phyloP scores from a whole-genome alignment of 306 rosid genomes.

The Rosa persica region DNA sequence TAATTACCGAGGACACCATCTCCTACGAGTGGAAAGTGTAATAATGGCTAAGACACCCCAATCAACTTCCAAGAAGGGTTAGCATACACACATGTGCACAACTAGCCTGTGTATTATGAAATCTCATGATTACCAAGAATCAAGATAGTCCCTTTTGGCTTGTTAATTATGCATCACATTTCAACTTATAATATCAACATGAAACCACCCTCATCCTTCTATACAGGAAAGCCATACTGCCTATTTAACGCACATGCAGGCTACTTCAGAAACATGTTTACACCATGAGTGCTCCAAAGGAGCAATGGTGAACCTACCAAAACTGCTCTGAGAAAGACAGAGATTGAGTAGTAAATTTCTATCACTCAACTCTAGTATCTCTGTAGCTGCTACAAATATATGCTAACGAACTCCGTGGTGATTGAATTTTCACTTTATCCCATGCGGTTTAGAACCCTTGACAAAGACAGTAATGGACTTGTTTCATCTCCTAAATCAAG shows the following conservation, averaged over 20 bases:
- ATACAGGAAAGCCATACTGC: neutral
- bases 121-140: slow-evolving; percentile 5
- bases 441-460: neutral
- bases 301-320: neutral
- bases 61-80: neutral
- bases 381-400: neutral
- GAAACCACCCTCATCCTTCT: neutral
- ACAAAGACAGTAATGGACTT: neutral
- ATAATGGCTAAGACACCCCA: neutral
- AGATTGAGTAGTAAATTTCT: neutral
- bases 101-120: neutral
- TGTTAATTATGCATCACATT: neutral
- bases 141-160: neutral
- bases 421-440: neutral
- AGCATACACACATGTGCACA: neutral
- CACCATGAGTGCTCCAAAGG: neutral
- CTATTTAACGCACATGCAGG: neutral
- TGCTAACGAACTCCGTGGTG: neutral
- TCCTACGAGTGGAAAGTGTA: neutral
- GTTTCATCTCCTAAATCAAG: neutral
- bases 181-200: neutral
- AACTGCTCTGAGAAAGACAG: neutral
- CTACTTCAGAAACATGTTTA: neutral
- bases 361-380: neutral
- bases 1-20: neutral